A percentile compares a stretch with the other conserved stretches of the same genome.
These are phyloP conservation scores for Boletus barrowsii DNA, from an alignment of 768 basidiomycete species.

Conservation along the genomic window DNA sequence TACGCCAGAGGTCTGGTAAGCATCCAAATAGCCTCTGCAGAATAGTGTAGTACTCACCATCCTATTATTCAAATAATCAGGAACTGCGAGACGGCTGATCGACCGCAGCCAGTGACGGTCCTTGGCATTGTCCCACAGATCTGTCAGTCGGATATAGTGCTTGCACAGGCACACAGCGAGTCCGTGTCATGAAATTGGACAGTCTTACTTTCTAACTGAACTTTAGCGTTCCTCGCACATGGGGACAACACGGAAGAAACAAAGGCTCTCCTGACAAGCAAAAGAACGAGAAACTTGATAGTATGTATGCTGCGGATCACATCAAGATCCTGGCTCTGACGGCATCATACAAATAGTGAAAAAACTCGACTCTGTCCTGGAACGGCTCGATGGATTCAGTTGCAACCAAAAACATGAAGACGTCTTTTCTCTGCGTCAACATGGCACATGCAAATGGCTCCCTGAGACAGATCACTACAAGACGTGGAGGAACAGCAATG, in stretches of 20 bases:
- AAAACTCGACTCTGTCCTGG: neutral
- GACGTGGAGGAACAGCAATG: neutral
- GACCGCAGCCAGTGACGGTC: neutral
- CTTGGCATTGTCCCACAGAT: too few species aligned
- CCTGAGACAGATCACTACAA: neutral
- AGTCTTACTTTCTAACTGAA: too few species aligned
- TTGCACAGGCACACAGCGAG: too few species aligned
- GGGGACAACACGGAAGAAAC: too few species aligned
- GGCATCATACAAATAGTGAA: neutral
- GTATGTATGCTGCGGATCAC: too few species aligned
- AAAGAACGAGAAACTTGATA: too few species aligned
- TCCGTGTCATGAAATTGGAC: too few species aligned
- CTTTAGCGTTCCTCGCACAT: too few species aligned
- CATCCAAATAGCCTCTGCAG: neutral
- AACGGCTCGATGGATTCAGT: neutral
- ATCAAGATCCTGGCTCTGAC: neutral
- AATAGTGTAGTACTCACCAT: neutral
- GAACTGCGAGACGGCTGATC: neutral
- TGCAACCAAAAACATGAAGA: slow-evolving; percentile 1
- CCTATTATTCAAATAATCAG: neutral
- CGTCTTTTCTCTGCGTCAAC: neutral
- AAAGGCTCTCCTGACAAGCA: too few species aligned
- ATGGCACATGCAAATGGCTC: slow-evolving; percentile 6
- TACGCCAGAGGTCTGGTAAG: neutral
- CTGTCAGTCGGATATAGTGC: too few species aligned